Evolutionary conservation across 352 stramenopile species (phyloP).

Genomic region (Pythium vanterpoolii): DNA sequence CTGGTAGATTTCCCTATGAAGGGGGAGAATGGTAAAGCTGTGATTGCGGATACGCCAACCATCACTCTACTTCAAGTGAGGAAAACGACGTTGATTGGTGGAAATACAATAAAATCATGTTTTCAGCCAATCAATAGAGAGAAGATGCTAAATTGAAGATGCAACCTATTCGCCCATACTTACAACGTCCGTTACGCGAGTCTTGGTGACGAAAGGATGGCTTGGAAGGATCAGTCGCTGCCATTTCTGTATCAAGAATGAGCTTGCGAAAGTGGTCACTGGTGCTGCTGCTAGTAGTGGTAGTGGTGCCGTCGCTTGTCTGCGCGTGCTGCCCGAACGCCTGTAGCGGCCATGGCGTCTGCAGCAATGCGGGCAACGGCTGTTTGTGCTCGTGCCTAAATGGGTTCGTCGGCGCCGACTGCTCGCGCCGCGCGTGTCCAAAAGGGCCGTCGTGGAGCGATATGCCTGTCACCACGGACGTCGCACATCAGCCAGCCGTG

Average conservation of each 20-base stretch:
- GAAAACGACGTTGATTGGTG: conserved; percentile 11
- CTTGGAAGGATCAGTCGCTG: too few species aligned
- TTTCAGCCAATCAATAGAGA: conserved; percentile 14
- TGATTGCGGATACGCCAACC: conserved; percentile 22
- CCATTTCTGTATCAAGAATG: not conserved
- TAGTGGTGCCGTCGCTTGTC: conserved; percentile 6
- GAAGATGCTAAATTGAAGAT: not conserved
- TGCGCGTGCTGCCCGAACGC: conserved; percentile 54
- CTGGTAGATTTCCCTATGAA: not conserved
- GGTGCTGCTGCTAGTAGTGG: conserved; percentile 2
- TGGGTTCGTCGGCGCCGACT: conserved; percentile 89
- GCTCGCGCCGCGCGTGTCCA: conserved; percentile 74
- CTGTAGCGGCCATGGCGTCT: conserved; percentile 62
- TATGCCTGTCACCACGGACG: conserved; percentile 46
- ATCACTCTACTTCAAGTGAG: conserved; percentile 25
- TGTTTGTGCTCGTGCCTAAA: conserved; percentile 82
- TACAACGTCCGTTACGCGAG: too few species aligned
- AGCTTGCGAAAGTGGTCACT: not conserved
- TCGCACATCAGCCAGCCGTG: conserved; percentile 43
- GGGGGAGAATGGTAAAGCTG: not conserved
- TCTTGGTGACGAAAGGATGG: too few species aligned
- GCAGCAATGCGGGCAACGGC: conserved; percentile 54
- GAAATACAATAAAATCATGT: conserved; percentile 3
- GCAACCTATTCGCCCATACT: too few species aligned
- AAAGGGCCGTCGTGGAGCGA: conserved; percentile 57